Evolutionary conservation across 2,329 filamentous ascomycete species (phyloP), one percentile per base, ranked within the genome.

Genomic region (Neofusicoccum sp.): DNA sequence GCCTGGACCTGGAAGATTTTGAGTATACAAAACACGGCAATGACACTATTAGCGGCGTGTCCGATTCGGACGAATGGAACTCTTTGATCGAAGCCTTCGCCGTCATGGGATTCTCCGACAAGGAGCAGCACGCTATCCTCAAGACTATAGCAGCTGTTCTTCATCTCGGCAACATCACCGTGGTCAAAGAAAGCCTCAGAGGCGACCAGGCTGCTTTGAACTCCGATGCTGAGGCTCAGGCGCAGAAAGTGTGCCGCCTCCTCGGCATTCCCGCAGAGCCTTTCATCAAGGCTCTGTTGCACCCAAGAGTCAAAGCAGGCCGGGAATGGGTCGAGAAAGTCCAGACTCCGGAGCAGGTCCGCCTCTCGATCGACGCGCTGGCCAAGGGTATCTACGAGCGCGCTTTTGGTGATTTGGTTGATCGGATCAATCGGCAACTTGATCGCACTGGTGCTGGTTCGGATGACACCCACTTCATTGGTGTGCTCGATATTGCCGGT

Each of bases 251-350:
- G 6, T 97, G 93, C 72, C 84, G 86, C 48, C 84, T 99, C 33
- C 85, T 98, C 4, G 94, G 93, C 0, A 93, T 99, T 16, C 85
- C 91, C 2, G 73, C 90, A 0, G 93, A 97, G 43, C 87, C 90
- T 1, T 99, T 99, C 67, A 83, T 96, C 9, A 91, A 93, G 73
- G 93, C 92, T 0, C 81, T 99, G 4, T 83, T 99, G 9, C 95
- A 98, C 72, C 95, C 95, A 8, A 91, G 88, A 64, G 96, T 99
- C 44, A 97, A 97, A 77, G 95, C 95, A 45, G 95, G 95, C 22
- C 87, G 93, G 59, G 95, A 99, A 79, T 98, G 94, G 95, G 95
- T 99, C 2, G 93, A 98, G 74, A 99, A 98, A 76, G 93, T 96
- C 1, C 95, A 99, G 74, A 98, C 94, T 1, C 94, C 95, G 0